Evolutionary conservation across 1,284 basidiomycete genomes (phyloP).

Genomic region (Porodaedalea pini): DNA sequence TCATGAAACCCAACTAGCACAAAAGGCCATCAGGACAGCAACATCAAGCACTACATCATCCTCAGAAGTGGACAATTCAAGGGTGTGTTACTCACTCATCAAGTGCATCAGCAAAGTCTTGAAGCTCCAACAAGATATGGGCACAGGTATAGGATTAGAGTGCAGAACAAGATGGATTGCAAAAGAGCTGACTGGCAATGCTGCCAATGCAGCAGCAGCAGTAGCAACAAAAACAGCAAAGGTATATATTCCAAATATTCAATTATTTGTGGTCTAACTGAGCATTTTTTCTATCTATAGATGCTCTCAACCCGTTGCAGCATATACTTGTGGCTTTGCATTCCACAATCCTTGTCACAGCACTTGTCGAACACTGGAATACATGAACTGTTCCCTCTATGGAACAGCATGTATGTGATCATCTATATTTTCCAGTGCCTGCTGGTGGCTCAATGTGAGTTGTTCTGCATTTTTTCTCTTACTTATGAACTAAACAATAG

Average conservation of each 20-base stretch:
- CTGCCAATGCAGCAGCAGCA: constrained; percentile 16
- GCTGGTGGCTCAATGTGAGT: no score
- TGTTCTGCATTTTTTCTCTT: background rate
- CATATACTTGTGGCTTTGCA: background rate
- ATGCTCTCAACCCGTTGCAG: background rate
- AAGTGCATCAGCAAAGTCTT: background rate
- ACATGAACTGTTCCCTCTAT: no score
- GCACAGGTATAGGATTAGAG: constrained; percentile 1
- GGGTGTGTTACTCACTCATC: background rate
- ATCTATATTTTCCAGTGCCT: no score
- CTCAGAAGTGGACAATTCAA: background rate
- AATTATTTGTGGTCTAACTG: background rate
- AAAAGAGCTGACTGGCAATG: constrained; percentile 9
- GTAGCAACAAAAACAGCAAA: background rate
- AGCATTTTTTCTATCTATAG: background rate
- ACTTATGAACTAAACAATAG: background rate
- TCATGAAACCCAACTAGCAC: background rate
- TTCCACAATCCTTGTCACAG: background rate
- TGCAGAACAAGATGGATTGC: background rate
- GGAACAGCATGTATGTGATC: no score
- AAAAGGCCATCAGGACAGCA: background rate
- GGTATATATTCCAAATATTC: background rate
- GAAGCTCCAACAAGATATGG: background rate
- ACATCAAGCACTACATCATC: background rate
- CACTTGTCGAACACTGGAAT: background rate